Percentiles rank a stretch among this genome's conserved stretches.
These are phyloP conservation scores for Tuber umbilicatum DNA, from an alignment of 495 filamentous ascomycete genomes.

Conservation along the genomic window DNA sequence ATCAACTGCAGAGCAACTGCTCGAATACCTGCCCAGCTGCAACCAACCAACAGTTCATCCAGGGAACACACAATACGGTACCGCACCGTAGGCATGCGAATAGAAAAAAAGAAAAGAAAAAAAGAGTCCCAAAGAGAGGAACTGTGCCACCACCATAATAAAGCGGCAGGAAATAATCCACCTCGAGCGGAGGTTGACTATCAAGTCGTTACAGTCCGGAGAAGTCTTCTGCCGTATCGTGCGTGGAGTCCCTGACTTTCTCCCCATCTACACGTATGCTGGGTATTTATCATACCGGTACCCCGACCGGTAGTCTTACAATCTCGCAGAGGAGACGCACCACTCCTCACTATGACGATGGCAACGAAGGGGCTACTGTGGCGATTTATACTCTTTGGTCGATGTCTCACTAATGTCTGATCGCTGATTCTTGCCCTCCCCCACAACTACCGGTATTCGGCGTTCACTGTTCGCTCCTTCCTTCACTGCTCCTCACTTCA, in stretches of 20 bases:
- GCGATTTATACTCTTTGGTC: not conserved
- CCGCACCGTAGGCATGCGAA: too few species aligned
- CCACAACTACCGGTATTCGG: not conserved
- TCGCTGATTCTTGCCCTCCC: not conserved
- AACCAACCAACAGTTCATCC: not conserved
- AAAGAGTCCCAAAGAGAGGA: too few species aligned
- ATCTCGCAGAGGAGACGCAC: not conserved
- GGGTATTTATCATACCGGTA: not conserved
- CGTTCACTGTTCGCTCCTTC: not conserved
- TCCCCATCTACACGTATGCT: not conserved
- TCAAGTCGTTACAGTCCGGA: too few species aligned
- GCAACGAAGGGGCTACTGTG: not conserved
- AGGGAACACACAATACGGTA: not conserved
- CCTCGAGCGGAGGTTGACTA: not conserved
- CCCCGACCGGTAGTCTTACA: not conserved
- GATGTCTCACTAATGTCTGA: not conserved
- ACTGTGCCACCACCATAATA: not conserved
- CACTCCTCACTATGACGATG: not conserved
- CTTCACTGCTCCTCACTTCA: not conserved
- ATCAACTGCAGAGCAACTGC: not conserved
- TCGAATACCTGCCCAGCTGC: not conserved
- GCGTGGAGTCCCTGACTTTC: too few species aligned
- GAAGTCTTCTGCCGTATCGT: too few species aligned
- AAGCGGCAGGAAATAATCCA: not conserved
- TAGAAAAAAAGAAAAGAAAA: too few species aligned